Conservation (phyloP, 2,329 filamentous ascomycete species). For the Penicillium sp. region DNA sequence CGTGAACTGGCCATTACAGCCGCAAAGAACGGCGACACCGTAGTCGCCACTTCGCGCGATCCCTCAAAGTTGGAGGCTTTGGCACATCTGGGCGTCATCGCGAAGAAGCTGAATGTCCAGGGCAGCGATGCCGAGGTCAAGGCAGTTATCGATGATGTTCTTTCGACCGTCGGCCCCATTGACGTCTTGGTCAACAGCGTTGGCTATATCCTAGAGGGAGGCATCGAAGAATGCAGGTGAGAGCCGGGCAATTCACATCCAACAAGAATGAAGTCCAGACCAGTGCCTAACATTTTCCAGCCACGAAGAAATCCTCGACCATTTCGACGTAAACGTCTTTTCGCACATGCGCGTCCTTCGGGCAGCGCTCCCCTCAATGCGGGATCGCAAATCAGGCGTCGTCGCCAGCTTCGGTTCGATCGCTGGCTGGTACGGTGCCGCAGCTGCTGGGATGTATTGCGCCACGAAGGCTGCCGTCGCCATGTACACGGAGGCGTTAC, state of each 20-base stretch:
- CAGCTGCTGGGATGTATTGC: neutral
- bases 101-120: too few species aligned
- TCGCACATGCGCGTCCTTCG: neutral
- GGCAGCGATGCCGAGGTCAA: too few species aligned
- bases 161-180: neutral
- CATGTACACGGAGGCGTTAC: neutral
- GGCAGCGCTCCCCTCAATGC: neutral
- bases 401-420: neutral
- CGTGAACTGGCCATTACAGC: too few species aligned
- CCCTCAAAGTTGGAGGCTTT: too few species aligned
- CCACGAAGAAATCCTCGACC: neutral
- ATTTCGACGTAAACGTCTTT: neutral
- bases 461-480: neutral
- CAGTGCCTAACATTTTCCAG: too few species aligned
- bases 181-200: conserved; percentile 1
- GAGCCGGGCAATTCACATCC: neutral
- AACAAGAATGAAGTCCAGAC: neutral
- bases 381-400: neutral
- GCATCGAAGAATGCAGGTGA: neutral
- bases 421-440: neutral
- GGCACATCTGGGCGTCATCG: too few species aligned
- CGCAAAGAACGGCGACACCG: too few species aligned
- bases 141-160: neutral
- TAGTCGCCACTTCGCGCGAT: too few species aligned
- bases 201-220: neutral